Percentiles rank a stretch among this genome's conserved stretches.
Evolutionary conservation across 2,329 filamentous ascomycete species (phyloP).

Genomic region (Sporothrix brunneoviolacea): DNA sequence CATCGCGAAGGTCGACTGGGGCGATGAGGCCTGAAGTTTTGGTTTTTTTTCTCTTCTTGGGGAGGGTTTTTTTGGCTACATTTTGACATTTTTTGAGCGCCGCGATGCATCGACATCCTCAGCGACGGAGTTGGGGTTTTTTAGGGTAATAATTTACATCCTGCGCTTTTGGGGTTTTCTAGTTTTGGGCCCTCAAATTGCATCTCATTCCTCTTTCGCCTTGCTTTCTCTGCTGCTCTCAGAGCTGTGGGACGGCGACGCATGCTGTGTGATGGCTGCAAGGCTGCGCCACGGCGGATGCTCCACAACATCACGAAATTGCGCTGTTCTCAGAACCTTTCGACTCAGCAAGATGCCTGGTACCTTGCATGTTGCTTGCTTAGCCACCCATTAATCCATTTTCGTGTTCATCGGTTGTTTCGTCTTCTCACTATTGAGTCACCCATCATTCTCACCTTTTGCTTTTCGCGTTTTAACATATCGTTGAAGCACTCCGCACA

Average conservation of each 20-base stretch:
- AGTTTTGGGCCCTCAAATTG: background rate
- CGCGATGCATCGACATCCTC: background rate
- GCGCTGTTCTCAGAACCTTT: too few relatives aligned
- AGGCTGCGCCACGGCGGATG: conserved; percentile 1
- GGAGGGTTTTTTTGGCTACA: background rate
- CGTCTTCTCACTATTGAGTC: background rate
- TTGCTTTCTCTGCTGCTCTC: background rate
- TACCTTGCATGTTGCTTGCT: background rate
- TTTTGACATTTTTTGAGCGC: conserved; percentile 1
- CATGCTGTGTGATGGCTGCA: too few relatives aligned
- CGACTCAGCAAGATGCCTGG: background rate
- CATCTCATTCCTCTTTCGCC: background rate
- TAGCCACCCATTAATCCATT: conserved; percentile 3
- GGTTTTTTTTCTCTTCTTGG: background rate
- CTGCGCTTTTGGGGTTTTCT: background rate
- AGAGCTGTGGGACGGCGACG: too few relatives aligned
- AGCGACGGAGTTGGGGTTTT: conserved; percentile 7
- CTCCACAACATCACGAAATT: background rate
- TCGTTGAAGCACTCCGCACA: background rate
- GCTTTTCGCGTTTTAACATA: too few relatives aligned
- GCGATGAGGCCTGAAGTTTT: conserved; percentile 12
- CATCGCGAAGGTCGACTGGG: conserved; percentile 37
- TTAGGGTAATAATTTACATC: background rate
- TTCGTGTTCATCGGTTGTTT: background rate
- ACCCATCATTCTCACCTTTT: too few relatives aligned